These are phyloP conservation scores for Colletotrichum eremochloae DNA, from an alignment of 2,329 filamentous ascomycete genomes.

Conservation along the genomic window DNA sequence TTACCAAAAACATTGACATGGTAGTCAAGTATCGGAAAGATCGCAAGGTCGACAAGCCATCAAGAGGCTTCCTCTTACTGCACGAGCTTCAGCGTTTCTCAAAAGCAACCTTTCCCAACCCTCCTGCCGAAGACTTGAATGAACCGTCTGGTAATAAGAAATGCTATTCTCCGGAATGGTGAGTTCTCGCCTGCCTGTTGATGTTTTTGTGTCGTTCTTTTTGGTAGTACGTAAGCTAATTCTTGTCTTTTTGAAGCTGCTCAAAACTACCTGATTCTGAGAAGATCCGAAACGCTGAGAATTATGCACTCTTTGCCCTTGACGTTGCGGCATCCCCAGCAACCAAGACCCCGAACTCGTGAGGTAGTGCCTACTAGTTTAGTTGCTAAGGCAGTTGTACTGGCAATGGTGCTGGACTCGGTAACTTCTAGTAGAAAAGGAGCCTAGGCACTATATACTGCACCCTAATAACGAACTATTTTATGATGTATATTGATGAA, in stretches of 20 bases:
- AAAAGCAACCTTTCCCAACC: not conserved
- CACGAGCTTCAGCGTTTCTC: not conserved
- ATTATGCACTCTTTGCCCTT: not conserved
- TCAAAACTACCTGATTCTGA: not conserved
- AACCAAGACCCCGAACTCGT: not conserved
- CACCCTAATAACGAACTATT: too few species aligned
- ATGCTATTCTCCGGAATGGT: not conserved
- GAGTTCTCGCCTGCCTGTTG: not conserved
- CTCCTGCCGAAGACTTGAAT: not conserved
- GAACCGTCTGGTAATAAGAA: not conserved
- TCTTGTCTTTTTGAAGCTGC: not conserved
- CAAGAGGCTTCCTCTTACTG: not conserved
- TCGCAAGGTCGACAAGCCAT: not conserved
- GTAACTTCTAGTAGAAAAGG: too few species aligned
- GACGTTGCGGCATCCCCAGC: not conserved
- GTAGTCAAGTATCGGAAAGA: not conserved
- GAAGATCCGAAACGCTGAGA: not conserved
- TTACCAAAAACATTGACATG: not conserved
- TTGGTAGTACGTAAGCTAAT: not conserved
- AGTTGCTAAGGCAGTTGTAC: too few species aligned
- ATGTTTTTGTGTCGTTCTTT: not conserved
- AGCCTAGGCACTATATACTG: too few species aligned
- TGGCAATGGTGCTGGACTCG: too few species aligned
- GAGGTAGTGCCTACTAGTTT: not conserved
- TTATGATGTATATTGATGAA: too few species aligned